Base-by-base conservation (phyloP, 306 rosid species). In the Lablab purpureus region DNA sequence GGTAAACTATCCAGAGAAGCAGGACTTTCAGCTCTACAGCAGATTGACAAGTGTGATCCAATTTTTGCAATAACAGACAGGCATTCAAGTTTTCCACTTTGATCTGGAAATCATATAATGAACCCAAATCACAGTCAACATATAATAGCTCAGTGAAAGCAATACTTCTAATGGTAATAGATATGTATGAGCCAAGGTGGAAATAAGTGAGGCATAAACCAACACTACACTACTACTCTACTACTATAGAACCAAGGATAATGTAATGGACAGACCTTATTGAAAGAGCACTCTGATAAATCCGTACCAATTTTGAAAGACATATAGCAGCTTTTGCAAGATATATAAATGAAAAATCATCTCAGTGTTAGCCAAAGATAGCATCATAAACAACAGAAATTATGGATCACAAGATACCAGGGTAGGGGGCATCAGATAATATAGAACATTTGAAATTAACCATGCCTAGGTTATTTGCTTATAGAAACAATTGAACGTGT, bases 11-110 rank as follows among this genome's bases (percentile, higher is more conserved):
- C 90, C 91, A 93, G 87, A 32, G 99, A 93, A 73, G 93, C 96
- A 32, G 99, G 99, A 76, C 97, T 95, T 83, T 93, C 99, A 64
- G 97, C 98, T 84, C 92, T 90, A 86, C 99, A 90, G 88, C 98
- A 90, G 81, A 95, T 95, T 28, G 91, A 80, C 75, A 93, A 91
- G 85, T 89, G 92, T 41, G 90, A 87, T 70, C 94, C 96, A 80
- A 95, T 86, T 86, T 89, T 93, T 2, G 93, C 98, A 87, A 87
- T 73, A 83, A 93, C 94, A 46, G 94, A 93, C 70, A 84, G 74
- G 83, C 99, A 95, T 78, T 95, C 99, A 49, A 93, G 97, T 78
- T 95, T 95, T 71, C 99, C 98, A 76, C 98, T 95, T 89, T 84
- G 91, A 85, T 84, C 98, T 95, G 90, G 46, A 84, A 85, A 78